Evolutionary conservation across 306 rosid species (phyloP), one percentile per base, ranked within the genome.

Genomic region (Aeschynomene evenia): DNA sequence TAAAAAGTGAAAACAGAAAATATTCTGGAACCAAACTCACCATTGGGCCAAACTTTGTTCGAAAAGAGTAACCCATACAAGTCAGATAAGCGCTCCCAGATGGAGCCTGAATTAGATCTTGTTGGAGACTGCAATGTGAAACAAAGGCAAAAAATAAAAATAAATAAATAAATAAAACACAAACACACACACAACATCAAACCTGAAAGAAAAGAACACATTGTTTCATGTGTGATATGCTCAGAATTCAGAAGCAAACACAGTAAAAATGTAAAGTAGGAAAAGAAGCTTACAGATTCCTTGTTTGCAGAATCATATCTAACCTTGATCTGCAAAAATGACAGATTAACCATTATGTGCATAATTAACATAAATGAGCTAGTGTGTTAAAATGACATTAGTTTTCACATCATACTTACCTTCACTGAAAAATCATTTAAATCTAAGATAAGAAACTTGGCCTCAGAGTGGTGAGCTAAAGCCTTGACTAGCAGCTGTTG

Each of bases 401-500:
- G 12, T 16, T 13, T 37, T 51, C 13, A 57, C 15, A n/a, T n/a
- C n/a, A n/a, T n/a, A 13, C 74, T 71, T 12, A 85, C 97, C 92
- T 90, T 94, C 52, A 94, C 65, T 23, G 92, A 85, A 72, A 94
- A 94, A 68, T 88, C 92, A 3, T 89, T 85, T 13, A 87, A 67
- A 84, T 94, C 98, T 22, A 94, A 81, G 58, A 94, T 87, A 77
- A 94, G 84, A 68, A 94, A 79, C 72, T 88, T 94, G 3, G 96
- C 95, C 74, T 90, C 91, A 67, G 85, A 94, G 78, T 81, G 87
- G 85, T 94, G 98, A 26, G 98, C 83, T 78, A 90, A 88, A 84
- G 97, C 97, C 85, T 87, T 94, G 66, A 96, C 97, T 66, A 90
- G 93, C 81, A 90, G 82, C 84, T 94, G 97, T 49, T 87, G 97